Evolutionary conservation across 306 rosid species (phyloP), one percentile per base, ranked within the genome.

Genomic region (Carpinus viminea): DNA sequence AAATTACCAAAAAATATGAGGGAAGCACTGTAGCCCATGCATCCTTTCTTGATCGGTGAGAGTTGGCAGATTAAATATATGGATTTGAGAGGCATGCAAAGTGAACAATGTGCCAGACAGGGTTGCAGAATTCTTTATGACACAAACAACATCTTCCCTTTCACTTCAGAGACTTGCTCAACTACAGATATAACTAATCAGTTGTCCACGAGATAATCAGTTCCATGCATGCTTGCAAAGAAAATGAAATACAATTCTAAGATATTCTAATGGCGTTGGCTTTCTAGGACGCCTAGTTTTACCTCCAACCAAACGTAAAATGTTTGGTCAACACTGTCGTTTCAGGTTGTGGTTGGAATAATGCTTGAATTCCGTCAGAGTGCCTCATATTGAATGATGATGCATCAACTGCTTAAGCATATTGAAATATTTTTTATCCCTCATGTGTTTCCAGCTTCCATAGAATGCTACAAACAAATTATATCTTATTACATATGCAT

Each of bases 101-200:
- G 99, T 96, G 87, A 96, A 96, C 80, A 93, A 85, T 51, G 98
- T 48, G 60, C 99, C 99, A 51, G 97, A 81, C 91, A 96, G 85
- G 45, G 98, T 93, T 59, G 99, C 99, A 1, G 98, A 80, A 59
- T 96, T 96, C 86, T 96, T 96, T 72, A 91, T 83, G 3, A 85
- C 76, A 79, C 99, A 93, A 81, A 96, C 91, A 47, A 96, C 97
- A 78, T 96, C 96, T 21, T 85, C 81, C 31, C 98, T 79, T 82
- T 81, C 83, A 91, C 85, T 87, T 96, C 98, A 64, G 91, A 79
- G 80, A 96, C 98, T 98, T 96, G 88, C 85, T 61, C 55, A 82
- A 66, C 7, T 62, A 74, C 70, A 79, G 47, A 78, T 9, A 60
- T 76, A 88, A 82, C 7, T 53, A 38, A 70, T 83, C 78, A 87